phyloP scores from a whole-genome alignment of 2,329 filamentous ascomycete species.

The Fusarium veterinarium region DNA sequence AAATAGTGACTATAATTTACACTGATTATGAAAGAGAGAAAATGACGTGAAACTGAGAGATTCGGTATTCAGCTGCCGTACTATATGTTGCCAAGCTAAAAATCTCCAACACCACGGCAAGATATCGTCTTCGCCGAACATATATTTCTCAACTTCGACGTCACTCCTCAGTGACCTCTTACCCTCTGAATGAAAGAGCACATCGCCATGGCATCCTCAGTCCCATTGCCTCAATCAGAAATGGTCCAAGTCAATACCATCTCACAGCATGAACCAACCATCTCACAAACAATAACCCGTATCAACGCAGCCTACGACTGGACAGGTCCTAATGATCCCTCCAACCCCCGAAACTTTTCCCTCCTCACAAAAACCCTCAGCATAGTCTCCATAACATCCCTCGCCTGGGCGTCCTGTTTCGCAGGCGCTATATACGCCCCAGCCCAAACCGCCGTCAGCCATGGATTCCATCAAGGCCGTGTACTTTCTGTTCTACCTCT shows the following conservation, averaged over 20 bases:
- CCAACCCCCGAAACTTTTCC: conserved; percentile 32
- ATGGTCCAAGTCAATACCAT: not conserved
- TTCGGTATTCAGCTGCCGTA: rapidly evolving
- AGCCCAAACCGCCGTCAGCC: not conserved
- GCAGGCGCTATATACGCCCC: conserved; percentile 25
- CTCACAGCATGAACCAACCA: too few relatives aligned
- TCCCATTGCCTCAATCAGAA: not conserved
- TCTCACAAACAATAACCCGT: conserved; percentile 17
- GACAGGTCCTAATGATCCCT: conserved; percentile 15
- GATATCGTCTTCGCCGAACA: not conserved
- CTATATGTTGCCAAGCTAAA: not conserved
- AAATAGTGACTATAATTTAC: rapidly evolving
- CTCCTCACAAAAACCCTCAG: not conserved
- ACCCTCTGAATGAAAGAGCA: too few relatives aligned
- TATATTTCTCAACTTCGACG: not conserved
- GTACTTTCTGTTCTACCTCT: not conserved
- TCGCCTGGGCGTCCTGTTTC: conserved; percentile 15
- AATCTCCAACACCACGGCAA: not conserved
- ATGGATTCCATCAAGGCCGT: conserved; percentile 1
- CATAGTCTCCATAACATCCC: conserved; percentile 12
- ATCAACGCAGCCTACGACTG: conserved; percentile 34
- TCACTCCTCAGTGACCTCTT: not conserved
- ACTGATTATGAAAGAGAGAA: rapidly evolving
- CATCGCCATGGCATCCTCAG: not conserved
- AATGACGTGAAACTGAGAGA: too few relatives aligned